phyloP scores from a whole-genome alignment of 768 basidiomycete genomes.

The Panaeolus cyanescens region DNA sequence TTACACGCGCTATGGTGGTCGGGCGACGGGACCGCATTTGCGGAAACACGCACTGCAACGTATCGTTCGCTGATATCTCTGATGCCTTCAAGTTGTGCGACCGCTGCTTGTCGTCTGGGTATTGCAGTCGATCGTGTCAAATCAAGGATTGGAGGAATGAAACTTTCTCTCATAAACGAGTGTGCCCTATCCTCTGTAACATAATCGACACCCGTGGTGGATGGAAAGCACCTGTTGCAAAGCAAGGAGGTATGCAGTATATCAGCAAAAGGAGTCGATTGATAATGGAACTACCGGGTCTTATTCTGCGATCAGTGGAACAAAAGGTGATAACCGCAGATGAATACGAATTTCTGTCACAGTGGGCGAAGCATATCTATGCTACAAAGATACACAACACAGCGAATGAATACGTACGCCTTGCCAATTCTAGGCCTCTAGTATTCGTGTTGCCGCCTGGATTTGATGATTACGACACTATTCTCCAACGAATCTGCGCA shows the following conservation, averaged over 20 bases:
- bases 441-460: neutral
- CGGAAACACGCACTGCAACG: neutral
- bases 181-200: neutral
- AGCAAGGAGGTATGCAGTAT: too few species aligned
- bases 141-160: neutral
- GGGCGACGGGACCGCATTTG: neutral
- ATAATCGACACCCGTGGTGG: neutral
- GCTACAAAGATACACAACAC: neutral
- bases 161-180: neutral
- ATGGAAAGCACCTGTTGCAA: neutral
- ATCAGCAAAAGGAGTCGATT: neutral
- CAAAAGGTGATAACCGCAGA: neutral
- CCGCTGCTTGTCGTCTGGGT: neutral
- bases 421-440: too few species aligned
- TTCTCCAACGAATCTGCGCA: neutral
- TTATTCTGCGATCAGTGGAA: neutral
- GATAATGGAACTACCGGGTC: neutral
- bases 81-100: constrained; percentile 1
- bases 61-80: neutral
- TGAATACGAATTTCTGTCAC: neutral
- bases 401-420: neutral
- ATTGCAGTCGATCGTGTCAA: constrained; percentile 1
- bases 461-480: neutral
- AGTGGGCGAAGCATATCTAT: neutral
- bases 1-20: neutral